Evolutionary conservation across 345 rosid genomes (phyloP), one percentile per base, ranked within the genome.

Genomic region (Populus alba): DNA sequence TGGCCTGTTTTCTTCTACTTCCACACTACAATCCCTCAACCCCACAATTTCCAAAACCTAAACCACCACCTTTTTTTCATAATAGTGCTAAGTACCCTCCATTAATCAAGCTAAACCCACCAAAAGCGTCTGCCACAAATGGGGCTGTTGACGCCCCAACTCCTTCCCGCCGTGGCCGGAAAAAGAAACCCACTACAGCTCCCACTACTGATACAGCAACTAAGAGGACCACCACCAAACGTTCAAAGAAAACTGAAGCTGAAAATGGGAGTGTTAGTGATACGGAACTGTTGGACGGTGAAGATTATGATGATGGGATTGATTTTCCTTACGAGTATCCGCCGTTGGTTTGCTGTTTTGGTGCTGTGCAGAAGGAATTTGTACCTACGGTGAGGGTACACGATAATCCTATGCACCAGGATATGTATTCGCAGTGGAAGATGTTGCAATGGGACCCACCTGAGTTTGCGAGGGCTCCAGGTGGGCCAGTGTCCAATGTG

Each of bases 371-470:
- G 83, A 91, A 88, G 81, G 99, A 95, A 73, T 95, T 95, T 71
- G 87, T 93, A 45, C 98, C 99, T 1, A 86, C 88, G 55, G 98
- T 93, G 74, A 84, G 98, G 83, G 96, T 88, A 59, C 91, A 90
- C 78, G 92, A 92, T 67, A 83, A 89, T 11, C 92, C 79, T 75
- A 89, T 90, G 97, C 94, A 96, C 68, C 97, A 92, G 74, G 97
- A 96, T 66, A 92, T 87, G 0, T 93, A 96, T 87, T 92, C 97
- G 23, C 84, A 90, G 81, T 93, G 98, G 98, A 96, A 93, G 84
- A 90, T 89, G 97, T 86, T 96, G 29, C 98, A 93, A 83, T 93
- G 97, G 97, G 93, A 91, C 71, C 98, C 98, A 17, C 97, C 98
- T 59, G 97, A 96, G 86, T 93, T 93, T 76, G 91, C 81, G 6